Base-by-base conservation (phyloP, 148 eudicot genomes). In the Fallopia convolvulus region DNA sequence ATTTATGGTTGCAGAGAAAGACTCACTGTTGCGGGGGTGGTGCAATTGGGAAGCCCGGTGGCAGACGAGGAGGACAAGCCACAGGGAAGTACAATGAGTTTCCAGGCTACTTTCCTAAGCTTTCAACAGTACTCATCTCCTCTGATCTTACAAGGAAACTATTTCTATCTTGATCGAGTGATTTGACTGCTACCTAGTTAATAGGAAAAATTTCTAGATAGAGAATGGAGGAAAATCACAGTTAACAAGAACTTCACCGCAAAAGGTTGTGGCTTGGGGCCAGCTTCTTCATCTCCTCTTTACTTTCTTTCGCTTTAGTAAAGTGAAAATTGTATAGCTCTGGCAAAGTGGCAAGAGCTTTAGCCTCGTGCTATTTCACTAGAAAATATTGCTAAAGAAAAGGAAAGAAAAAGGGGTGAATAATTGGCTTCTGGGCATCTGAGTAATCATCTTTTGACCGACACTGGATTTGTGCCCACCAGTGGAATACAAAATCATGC, bases 21-120 rank as follows among this genome's bases (percentile, higher is more conserved):
- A 32, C 68, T 49, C 20, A 36, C 12, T n/a, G 52, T 41, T 52
- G 41, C 5, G 21, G 17, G 0, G 75, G 33, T 9, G 77, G 44
- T 39, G 50, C 75, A 77, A 74, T 76, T 76, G 41, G 17, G 63
- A 75, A 61, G 72, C 39, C 9, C 36, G 14, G 82, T 77, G 30
- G 86, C 81, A 47, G 85, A 83, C 20, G 87, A 79, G 42, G 85
- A 81, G 66, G 83, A 83, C 14, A 85, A 75, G 41, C 82, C 79
- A 36, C 88, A 87, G n/a, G 90, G 81, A 20, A 83, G 80, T 32
- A 83, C 76, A 26, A 81, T 73, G 14, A 85, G 72, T 76, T 81
- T 87, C 77, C 77, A 77, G 3, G 77, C 83, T 0, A 76, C 80
- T 76, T 56, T 85, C 80, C 77, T 85, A 14, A 83, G 81, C 70